Evolutionary conservation across 192 early-diverging fungal species (phyloP).

Genomic region (Chytriomyces confervae): DNA sequence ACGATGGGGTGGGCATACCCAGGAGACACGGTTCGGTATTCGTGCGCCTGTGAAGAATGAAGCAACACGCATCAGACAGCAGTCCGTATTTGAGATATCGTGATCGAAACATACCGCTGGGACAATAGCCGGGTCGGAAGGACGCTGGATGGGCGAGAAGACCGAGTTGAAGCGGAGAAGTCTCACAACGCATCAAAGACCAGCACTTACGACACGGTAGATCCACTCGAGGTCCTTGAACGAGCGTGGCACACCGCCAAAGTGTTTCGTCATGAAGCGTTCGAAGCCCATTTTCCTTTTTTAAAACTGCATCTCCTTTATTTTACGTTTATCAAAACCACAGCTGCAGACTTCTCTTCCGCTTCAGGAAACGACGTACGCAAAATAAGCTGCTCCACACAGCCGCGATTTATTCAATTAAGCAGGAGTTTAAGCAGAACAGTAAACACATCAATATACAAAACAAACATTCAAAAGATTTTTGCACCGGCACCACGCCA

Average conservation of each 20-base stretch:
- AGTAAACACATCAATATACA: too few relatives aligned
- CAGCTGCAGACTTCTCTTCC: too few relatives aligned
- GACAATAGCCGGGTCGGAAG: slow-evolving; percentile 46
- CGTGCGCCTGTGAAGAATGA: slow-evolving; percentile 36
- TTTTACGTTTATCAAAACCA: too few relatives aligned
- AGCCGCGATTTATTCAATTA: too few relatives aligned
- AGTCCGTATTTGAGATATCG: background rate
- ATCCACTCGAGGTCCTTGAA: slow-evolving; percentile 56
- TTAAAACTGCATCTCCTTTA: background rate
- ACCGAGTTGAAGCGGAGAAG: background rate
- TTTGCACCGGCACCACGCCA: too few relatives aligned
- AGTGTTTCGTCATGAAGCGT: slow-evolving; percentile 38
- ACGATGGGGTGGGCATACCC: slow-evolving; percentile 35
- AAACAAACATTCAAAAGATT: too few relatives aligned
- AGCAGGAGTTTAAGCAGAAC: too few relatives aligned
- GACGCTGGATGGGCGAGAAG: slow-evolving; percentile 23
- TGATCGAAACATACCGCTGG: slow-evolving; percentile 17
- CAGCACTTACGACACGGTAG: slow-evolving; percentile 41
- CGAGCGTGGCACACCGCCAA: slow-evolving; percentile 51
- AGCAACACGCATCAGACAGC: background rate
- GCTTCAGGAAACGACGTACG: too few relatives aligned
- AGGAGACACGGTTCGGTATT: slow-evolving; percentile 53
- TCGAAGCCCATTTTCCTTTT: slow-evolving; percentile 22
- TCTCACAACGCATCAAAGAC: background rate
- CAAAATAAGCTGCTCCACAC: too few relatives aligned